Conservation (phyloP, 176 grass and related monocot species). For the Triticum timopheevii region DNA sequence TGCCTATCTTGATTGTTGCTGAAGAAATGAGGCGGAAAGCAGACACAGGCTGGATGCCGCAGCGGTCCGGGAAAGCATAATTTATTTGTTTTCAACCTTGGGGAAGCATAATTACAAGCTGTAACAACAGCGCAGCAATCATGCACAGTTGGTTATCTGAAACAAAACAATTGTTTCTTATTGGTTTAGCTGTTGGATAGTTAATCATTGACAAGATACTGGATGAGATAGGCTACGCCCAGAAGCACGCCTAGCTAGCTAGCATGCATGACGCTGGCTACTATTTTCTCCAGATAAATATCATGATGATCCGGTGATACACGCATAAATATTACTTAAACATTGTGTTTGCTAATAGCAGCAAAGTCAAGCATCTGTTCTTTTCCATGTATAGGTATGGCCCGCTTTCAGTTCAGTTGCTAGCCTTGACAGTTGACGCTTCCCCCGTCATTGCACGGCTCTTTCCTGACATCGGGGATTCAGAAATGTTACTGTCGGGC, state of each 20-base stretch:
- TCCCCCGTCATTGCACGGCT: constrained; percentile 14
- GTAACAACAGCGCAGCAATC: constrained; percentile 19
- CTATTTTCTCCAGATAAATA: constrained; percentile 10
- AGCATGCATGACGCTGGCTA: constrained; percentile 14
- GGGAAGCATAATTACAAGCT: constrained; percentile 36
- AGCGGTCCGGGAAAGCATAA: constrained; percentile 5
- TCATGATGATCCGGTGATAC: constrained; percentile 26
- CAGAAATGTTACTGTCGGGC: not conserved
- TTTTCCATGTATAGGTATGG: not conserved
- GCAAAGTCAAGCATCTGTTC: constrained; percentile 36
- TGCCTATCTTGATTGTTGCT: constrained; percentile 29
- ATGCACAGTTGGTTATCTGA: not conserved
- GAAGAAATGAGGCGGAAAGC: not conserved
- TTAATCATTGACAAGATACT: constrained; percentile 31
- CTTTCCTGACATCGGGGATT: not conserved
- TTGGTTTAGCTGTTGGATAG: not conserved
- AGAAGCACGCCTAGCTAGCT: not conserved
- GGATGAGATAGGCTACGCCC: constrained; percentile 13
- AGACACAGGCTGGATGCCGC: not conserved
- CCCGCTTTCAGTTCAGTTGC: constrained; percentile 21
- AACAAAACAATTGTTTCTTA: not conserved
- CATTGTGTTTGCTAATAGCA: not conserved
- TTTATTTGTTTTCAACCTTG: not conserved
- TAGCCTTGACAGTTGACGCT: not conserved
- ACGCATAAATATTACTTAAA: not conserved